These are phyloP conservation scores for Jamesozyma lodderae DNA, from an alignment of 805 yeast species.

Conservation along the genomic window DNA sequence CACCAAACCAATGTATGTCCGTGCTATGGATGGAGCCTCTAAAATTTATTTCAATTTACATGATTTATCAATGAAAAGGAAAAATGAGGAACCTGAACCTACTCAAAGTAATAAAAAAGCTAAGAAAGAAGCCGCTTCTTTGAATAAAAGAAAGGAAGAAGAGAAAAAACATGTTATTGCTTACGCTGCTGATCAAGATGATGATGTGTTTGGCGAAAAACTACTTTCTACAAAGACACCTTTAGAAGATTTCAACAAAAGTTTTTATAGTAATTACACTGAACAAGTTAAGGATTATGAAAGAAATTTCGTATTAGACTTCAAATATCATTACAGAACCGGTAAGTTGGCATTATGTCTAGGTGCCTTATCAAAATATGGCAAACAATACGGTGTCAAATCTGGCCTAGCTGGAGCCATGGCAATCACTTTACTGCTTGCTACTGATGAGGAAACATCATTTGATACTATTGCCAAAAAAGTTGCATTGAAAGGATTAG, in stretches of 20 bases:
- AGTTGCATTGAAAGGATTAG: constrained; percentile 25
- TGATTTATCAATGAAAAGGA: constrained; percentile 12
- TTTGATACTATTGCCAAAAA: constrained; percentile 26
- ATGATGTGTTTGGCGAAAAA: constrained; percentile 52
- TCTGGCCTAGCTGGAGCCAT: constrained; percentile 22
- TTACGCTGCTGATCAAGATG: constrained; percentile 44
- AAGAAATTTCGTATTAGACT: constrained; percentile 23
- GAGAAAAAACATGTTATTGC: constrained; percentile 38
- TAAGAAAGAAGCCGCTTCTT: constrained; percentile 46
- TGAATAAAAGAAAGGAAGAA: constrained; percentile 44
- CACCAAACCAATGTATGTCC: constrained; percentile 58
- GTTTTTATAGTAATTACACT: constrained; percentile 33
- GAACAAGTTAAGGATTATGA: constrained; percentile 38
- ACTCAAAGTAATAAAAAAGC: constrained; percentile 36
- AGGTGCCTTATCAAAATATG: constrained; percentile 21
- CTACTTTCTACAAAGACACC: constrained; percentile 32
- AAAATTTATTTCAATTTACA: constrained; percentile 40
- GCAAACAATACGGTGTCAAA: constrained; percentile 12
- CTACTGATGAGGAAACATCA: constrained; percentile 14
- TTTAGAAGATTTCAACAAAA: constrained; percentile 36
- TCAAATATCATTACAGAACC: constrained; percentile 21
- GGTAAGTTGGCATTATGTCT: constrained; percentile 28
- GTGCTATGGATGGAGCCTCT: constrained; percentile 60
- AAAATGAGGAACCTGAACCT: constrained; percentile 7
- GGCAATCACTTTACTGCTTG: constrained; percentile 18